Base-by-base conservation (phyloP, 2,329 filamentous ascomycete genomes). In the Hymenoscyphus fructigenus region DNA sequence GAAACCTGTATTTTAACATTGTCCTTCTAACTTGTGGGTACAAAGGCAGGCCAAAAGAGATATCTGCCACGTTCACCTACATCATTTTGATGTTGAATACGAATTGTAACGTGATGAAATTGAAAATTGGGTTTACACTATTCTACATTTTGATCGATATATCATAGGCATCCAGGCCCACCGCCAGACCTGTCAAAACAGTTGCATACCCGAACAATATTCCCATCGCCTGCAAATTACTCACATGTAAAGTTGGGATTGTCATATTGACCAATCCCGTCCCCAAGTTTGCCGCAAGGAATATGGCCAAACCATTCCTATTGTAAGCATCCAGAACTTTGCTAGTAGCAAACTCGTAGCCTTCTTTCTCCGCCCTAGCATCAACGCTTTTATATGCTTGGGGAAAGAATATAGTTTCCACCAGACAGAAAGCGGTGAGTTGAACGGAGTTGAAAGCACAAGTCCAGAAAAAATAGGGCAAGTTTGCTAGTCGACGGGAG, bases 401-500 rank as follows among this genome's bases (percentile, higher is more conserved):
- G 0, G 92, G 91, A 76, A 97, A 96, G 76, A 93, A 88, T 2
- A 91, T 29, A 2, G 85, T 88, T 76, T 99, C 94, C 28, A 95
- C 84, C 15, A 88, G 75, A 73, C 88, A 93, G 76, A 94, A 97
- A 1, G 89, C 83, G 7, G 91, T 81, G 10, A 99, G 81, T 75
- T 97, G 92, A n/a, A 84, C 82, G 67, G 86, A 89, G 80, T 98
- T 99, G 82, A 95, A 97, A 2, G 92, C 89, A n/a, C 88, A 85
- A 7, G 96, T 90, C 93, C 94, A 98, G 56, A 97, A 82, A 55
- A 98, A 85, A 76, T 99, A 99, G 0, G 95, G 93, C 67, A 97
- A 83, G 73, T 99, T 99, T 9, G 94, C 95, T 64, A 98, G 81
- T 0, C 95, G 89, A 23, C 95, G 89, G 5, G 95, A 98, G 7